Base-by-base conservation (phyloP, 345 rosid species). In the Litchi chinensis region DNA sequence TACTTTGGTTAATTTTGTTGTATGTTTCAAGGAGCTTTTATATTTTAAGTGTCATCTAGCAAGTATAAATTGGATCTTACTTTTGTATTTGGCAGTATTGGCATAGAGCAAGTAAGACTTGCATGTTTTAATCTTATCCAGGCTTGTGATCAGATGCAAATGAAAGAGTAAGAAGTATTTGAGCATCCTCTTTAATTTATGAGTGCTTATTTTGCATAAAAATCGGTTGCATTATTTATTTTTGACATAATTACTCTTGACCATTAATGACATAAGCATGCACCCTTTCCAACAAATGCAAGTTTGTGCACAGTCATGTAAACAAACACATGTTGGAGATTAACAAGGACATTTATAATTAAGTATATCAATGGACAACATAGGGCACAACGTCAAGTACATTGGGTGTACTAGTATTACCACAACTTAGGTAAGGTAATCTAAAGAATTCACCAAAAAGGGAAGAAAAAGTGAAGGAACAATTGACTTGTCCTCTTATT, bases 41-140 rank as follows among this genome's bases (percentile, higher is more conserved):
- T 6, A 2, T 50, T 70, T 57, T 22, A 40, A 13, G 18, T 39
- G n/a, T 46, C 11, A 54, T 44, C 50, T 54, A 18, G 22, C 57
- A 16, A 37, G 8, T 16, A 63, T 28, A 44, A 21, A 32, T n/a
- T 57, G 62, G 43, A 65, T 65, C 28, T 32, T 65, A 19, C 26
- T 22, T 64, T 21, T 56, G 19, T 67, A 16, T 44, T 43, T 74
- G 63, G 68, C 82, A 88, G 91, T 52, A 80, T 90, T 41, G 91
- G 93, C 0, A 87, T 85, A 9, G 89, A 83, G 79, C 87, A 82
- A 19, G 64, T 90, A 83, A 86, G 85, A 82, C 82, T 77, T 40
- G 81, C 91, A 71, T 81, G 87, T 66, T 66, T 21, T 52, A 59
- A 44, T 73, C 87, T 90, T 52, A 80, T 83, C 76, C 70, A 7